A percentile compares a stretch with the other conserved stretches of the same genome.
These are phyloP conservation scores for Tetracladium maxilliforme DNA, from an alignment of 2,329 filamentous ascomycete species.

Conservation along the genomic window DNA sequence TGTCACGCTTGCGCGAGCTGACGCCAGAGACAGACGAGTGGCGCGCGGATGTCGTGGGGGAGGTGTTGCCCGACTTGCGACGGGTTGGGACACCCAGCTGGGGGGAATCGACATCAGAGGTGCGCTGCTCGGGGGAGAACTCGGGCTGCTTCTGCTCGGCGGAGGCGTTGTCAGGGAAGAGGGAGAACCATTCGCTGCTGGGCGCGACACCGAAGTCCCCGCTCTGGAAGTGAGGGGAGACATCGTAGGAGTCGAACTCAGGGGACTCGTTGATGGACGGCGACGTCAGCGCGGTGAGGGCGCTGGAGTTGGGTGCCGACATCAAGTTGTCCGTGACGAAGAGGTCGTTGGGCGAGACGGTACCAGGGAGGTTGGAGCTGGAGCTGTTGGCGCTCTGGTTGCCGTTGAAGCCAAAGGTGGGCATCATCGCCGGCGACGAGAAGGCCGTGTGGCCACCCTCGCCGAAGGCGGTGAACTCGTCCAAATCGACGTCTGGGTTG, in stretches of 20 bases:
- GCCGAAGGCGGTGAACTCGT: conserved; percentile 42
- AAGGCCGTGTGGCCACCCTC: conserved; percentile 11
- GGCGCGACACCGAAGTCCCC: conserved; percentile 32
- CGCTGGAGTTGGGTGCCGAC: conserved; percentile 69
- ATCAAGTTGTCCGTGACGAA: conserved; percentile 52
- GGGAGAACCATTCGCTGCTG: conserved; percentile 46
- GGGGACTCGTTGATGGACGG: conserved; percentile 65
- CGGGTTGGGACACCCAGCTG: conserved; percentile 20
- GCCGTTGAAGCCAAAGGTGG: conserved; percentile 33
- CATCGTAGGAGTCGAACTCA: conserved; percentile 58
- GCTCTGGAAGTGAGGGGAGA: conserved; percentile 61
- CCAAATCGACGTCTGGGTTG: conserved; percentile 37
- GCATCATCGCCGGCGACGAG: conserved; percentile 17
- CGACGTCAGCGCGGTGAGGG: conserved; percentile 74
- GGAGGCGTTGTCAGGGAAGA: conserved; percentile 45
- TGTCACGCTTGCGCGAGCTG: conserved; percentile 59
- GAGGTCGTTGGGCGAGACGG: conserved; percentile 75
- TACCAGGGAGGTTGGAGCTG: conserved; percentile 43
- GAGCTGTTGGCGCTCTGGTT: conserved; percentile 16
- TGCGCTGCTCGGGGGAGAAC: conserved; percentile 24
- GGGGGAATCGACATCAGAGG: conserved; percentile 22
- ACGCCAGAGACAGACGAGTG: conserved; percentile 61
- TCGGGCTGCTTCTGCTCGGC: conserved; percentile 10
- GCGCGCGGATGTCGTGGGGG: conserved; percentile 35
- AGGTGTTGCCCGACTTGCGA: conserved; percentile 22